These are phyloP conservation scores for Erucastrum elatum DNA, from an alignment of 345 rosid genomes.

Conservation along the genomic window DNA sequence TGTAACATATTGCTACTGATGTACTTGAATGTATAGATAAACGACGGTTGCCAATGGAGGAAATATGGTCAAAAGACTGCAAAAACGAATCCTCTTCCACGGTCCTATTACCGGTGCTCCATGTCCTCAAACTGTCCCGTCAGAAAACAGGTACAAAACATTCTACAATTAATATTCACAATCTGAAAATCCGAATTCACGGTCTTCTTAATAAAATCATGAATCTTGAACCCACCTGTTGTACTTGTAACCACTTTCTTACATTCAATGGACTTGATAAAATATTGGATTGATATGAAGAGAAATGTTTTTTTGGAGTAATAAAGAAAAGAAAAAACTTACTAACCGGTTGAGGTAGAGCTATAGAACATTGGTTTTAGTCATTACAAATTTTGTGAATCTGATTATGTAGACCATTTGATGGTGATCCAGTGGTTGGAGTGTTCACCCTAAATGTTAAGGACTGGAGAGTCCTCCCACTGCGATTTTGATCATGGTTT, in stretches of 20 bases:
- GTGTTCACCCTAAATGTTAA: not conserved
- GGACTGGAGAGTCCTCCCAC: not conserved
- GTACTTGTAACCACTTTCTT: not conserved
- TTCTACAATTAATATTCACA: not conserved
- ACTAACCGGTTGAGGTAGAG: too few species aligned
- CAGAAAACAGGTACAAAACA: constrained; percentile 72
- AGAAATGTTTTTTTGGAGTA: too few species aligned
- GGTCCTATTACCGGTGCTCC: constrained; percentile 95
- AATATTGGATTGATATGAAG: too few species aligned
- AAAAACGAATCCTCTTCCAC: constrained; percentile 86
- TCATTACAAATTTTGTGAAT: not conserved
- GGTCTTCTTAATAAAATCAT: not conserved
- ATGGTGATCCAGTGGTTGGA: not conserved
- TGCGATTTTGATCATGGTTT: not conserved
- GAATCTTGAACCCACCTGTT: not conserved
- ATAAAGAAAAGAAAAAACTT: too few species aligned
- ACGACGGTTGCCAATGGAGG: constrained; percentile 96
- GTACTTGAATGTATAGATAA: constrained; percentile 48
- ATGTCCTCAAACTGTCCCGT: constrained; percentile 64
- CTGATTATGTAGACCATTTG: not conserved
- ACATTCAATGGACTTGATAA: too few species aligned
- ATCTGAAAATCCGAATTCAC: not conserved
- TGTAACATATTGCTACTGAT: not conserved
- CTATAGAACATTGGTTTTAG: not conserved
- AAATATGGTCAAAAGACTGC: constrained; percentile 94